phyloP scores from a whole-genome alignment of 1,284 basidiomycete genomes.

The Moesziomyces globuligerus region DNA sequence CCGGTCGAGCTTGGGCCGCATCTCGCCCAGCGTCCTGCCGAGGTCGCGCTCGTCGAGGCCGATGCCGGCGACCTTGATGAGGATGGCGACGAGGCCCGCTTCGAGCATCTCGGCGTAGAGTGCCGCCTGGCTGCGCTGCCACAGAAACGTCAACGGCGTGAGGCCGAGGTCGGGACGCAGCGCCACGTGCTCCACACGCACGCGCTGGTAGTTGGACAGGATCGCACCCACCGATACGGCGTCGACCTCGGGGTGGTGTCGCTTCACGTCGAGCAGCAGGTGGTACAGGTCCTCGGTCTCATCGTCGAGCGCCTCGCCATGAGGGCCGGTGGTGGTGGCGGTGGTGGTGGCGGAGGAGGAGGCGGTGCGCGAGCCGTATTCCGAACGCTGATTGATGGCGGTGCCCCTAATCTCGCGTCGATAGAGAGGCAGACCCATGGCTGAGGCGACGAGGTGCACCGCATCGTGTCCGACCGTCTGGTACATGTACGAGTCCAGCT shows the following conservation, averaged over 20 bases:
- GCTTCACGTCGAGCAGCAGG: conserved; percentile 78
- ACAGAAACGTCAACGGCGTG: conserved; percentile 86
- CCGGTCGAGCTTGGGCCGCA: conserved; percentile 78
- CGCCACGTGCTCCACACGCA: conserved; percentile 92
- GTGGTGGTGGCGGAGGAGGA: conserved; percentile 3
- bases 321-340: conserved; percentile 1
- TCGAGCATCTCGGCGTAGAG: conserved; percentile 87
- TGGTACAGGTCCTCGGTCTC: conserved; percentile 94
- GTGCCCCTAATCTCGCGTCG: conserved; percentile 81
- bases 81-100: conserved; percentile 80
- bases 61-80: conserved; percentile 97
- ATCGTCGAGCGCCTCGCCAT: conserved; percentile 72
- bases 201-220: conserved; percentile 94
- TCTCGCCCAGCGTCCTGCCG: conserved; percentile 79
- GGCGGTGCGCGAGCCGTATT: conserved; percentile 76
- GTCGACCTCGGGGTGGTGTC: conserved; percentile 80
- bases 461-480: conserved; percentile 97
- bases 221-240: conserved; percentile 96
- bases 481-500: conserved; percentile 98
- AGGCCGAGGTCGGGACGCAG: conserved; percentile 74
- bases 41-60: conserved; percentile 82
- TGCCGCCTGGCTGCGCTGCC: conserved; percentile 88
- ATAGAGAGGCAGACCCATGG: conserved; percentile 87
- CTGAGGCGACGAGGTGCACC: conserved; percentile 84
- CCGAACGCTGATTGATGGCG: conserved; percentile 81